These are phyloP conservation scores for Schoenoplectus tabernaemontani DNA, from an alignment of 202 grass and related monocot genomes.

Conservation along the genomic window DNA sequence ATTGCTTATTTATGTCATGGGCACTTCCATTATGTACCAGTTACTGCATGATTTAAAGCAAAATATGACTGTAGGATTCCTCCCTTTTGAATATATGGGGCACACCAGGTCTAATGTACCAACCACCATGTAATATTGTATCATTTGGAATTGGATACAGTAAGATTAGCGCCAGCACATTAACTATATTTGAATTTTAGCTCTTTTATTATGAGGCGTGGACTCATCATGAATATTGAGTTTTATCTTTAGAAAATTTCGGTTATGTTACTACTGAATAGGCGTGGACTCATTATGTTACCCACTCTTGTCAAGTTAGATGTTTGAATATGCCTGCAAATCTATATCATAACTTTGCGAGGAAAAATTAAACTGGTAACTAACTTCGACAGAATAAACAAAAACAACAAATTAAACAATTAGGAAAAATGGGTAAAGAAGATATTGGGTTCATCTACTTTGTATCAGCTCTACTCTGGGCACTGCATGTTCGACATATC, in stretches of 20 bases:
- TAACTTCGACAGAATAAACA: background rate
- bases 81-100: background rate
- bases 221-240: background rate
- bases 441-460: background rate
- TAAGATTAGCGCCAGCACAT: background rate
- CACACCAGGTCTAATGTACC: background rate
- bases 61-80: no score
- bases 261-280: background rate
- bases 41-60: background rate
- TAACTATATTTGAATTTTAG: background rate
- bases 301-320: background rate
- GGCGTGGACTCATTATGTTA: no score
- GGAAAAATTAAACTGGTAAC: background rate
- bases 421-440: background rate
- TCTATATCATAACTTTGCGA: background rate
- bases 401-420: no score
- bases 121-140: background rate
- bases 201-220: background rate
- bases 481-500: background rate
- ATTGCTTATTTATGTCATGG: constrained; percentile 17
- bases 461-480: background rate
- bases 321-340: background rate
- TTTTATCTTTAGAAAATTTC: background rate
- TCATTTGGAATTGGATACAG: no score
- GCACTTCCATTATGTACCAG: background rate